Evolutionary conservation across 179 eudicot genomes (phyloP), one percentile per base, ranked within the genome.

Genomic region (Beta lomatogona): DNA sequence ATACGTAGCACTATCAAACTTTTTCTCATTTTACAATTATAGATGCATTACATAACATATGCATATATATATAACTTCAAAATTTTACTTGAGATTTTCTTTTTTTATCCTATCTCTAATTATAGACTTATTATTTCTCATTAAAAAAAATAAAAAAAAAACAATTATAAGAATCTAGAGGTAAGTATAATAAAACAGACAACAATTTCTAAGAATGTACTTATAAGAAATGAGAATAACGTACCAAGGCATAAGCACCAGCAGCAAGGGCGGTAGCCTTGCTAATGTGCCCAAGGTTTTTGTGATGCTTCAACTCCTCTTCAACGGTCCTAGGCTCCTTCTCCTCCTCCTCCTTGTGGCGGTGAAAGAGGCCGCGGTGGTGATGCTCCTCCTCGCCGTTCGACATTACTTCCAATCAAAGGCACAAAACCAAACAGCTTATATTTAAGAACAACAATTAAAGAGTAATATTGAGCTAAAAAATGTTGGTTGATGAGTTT

Each of bases 291-390:
- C 71, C 59, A 45, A 81, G 80, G 76, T 22, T 53, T 44, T 81
- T 81, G 80, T 81, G 83, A 61, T 81, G 80, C 80, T 81, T 76
- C 83, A 81, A 41, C 80, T 81, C 83, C 75, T 81, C 52, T 69
- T 81, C 83, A 22, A 70, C 75, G 21, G 25, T 66, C 53, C 57
- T 76, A 16, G 83, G 83, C 36, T 61, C 69, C 53, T 81, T 46
- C 7, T 82, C 84, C 64, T 36, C 41, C 41, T 82, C 80, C 3
- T 36, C 41, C 79, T 81, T 66, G 66, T 81, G 72, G 55, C 15
- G 84, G 77, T 61, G 80, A 76, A 54, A 69, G 76, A 77, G n/a
- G 76, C 36, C 63, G 77, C 73, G 80, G 77, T 82, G 84, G 25
- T 82, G 60, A 25, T 25, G 28, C 75, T 81, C 41, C 67, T 81